Base-by-base conservation (phyloP, 2,329 filamentous ascomycete species). In the Fusarium piperis region DNA sequence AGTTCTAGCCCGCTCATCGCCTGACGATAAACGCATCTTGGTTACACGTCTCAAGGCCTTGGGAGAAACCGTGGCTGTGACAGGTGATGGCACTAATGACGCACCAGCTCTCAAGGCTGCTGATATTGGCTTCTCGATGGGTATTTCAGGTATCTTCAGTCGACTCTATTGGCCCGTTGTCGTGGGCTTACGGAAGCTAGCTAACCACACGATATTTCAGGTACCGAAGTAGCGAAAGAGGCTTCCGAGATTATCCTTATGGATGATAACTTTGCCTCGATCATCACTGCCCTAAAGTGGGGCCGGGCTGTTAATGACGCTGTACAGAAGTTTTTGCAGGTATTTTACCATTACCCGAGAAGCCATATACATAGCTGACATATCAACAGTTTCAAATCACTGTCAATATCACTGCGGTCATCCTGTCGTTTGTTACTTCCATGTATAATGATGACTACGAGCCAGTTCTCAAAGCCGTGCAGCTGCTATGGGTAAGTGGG, bases 401-500 rank as follows among this genome's bases (percentile, higher is more conserved):
- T 3, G 90, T 92, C 78, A 92, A 92, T 77, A 91, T 92, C 69
- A 91, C 90, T 8, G 90, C 90, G 7, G 89, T 91, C 13, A 78
- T 90, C 41, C 84, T 91, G 16, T 89, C 90, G 10, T 91, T 92
- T 70, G 83, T 91, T 65, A 89, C 89, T 6, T 87, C 89, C 11
- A 87, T 92, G 52, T 86, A 88, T 15, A 86, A 85, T 65, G 77
- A 82, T 8, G 81, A 89, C 11, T 85, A 91, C 76, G 89, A 91
- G 51, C 89, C 89, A 6, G 90, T 92, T 4, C 84, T 91, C 46
- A 90, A 87, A 6, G 88, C 89, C 4, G 89, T 92, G 1, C 90
- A 92, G 74, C 84, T 92, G 57, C 83, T 92, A 44, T 92, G 89
- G 90, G 88, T 87, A 87, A 88, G 79, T 82, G 46, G 88, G 89